These are phyloP conservation scores for Penicillium coprophilum DNA, from an alignment of 495 filamentous ascomycete species.

Conservation along the genomic window DNA sequence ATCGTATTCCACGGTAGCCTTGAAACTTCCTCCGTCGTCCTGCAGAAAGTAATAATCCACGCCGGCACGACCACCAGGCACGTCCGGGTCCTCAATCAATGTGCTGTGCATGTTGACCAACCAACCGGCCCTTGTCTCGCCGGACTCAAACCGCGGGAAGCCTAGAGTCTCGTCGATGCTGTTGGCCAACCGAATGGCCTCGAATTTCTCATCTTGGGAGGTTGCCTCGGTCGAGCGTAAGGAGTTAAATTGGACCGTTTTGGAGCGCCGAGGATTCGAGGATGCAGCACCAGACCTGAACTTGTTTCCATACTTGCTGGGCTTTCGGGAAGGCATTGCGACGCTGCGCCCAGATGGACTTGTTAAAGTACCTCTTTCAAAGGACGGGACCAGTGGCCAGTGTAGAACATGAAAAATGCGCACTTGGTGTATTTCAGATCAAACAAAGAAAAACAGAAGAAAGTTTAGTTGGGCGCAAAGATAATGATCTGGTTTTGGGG, in stretches of 20 bases:
- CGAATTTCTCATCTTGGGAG: constrained; percentile 80
- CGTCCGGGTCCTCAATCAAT: constrained; percentile 77
- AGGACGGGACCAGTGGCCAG: constrained; percentile 7
- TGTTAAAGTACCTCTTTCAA: constrained; percentile 17
- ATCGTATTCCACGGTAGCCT: constrained; percentile 93
- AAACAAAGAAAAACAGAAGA: background rate
- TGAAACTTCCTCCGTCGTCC: constrained; percentile 90
- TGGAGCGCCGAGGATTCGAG: constrained; percentile 57
- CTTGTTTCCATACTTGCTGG: constrained; percentile 56
- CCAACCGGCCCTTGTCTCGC: constrained; percentile 85
- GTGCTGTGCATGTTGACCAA: constrained; percentile 93
- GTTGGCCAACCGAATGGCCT: constrained; percentile 79
- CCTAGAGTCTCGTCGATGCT: constrained; percentile 93
- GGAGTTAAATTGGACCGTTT: constrained; percentile 74
- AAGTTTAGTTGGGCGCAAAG: background rate
- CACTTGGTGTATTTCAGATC: constrained; percentile 8
- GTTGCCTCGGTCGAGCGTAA: constrained; percentile 78
- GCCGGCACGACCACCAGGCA: constrained; percentile 78
- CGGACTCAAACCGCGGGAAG: constrained; percentile 88
- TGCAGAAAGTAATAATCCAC: constrained; percentile 98
- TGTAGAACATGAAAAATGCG: constrained; percentile 34
- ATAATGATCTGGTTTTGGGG: constrained; percentile 9
- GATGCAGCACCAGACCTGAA: constrained; percentile 51
- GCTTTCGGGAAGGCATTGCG: constrained; percentile 58
- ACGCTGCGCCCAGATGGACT: constrained; percentile 32